Percentiles rank a stretch among this genome's conserved stretches.
Evolutionary conservation across 2,329 filamentous ascomycete species (phyloP).

Genomic region (Colletotrichum paranaense): DNA sequence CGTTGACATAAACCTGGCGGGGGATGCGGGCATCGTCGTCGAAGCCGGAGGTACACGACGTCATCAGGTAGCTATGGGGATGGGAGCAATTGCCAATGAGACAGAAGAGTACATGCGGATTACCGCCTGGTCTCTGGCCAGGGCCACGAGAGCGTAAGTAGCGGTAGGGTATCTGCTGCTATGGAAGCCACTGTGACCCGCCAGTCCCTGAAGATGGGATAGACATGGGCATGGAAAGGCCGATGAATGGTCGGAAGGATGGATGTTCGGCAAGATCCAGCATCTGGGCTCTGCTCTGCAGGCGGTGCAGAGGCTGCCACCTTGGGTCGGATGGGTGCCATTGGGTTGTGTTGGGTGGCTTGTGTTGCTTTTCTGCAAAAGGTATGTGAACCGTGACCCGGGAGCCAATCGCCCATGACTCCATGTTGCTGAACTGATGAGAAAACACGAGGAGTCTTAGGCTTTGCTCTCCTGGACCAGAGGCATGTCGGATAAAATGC

Average conservation of each 20-base stretch:
- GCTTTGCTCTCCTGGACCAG: not conserved
- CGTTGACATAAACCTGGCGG: slow-evolving; percentile 34
- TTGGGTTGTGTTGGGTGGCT: slow-evolving; percentile 7
- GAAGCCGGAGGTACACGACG: slow-evolving; percentile 30
- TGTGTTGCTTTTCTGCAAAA: slow-evolving; percentile 1
- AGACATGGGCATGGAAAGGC: not conserved
- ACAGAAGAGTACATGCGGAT: slow-evolving; percentile 2
- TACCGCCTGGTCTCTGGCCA: slow-evolving; percentile 5
- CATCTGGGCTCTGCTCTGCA: slow-evolving; percentile 27
- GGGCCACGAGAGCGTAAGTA: not conserved
- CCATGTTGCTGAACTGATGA: not conserved
- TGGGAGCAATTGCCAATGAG: slow-evolving; percentile 6
- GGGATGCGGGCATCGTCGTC: slow-evolving; percentile 27
- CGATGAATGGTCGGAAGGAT: slow-evolving; percentile 21
- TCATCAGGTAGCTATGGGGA: slow-evolving; percentile 34
- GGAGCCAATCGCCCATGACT: slow-evolving; percentile 22
- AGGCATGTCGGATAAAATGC: not conserved
- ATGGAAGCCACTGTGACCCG: slow-evolving; percentile 9
- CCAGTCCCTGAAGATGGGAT: slow-evolving; percentile 26
- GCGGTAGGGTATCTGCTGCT: not conserved
- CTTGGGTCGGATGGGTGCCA: slow-evolving; percentile 1
- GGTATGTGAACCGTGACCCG: not conserved
- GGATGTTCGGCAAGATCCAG: slow-evolving; percentile 34
- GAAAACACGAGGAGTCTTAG: not conserved
- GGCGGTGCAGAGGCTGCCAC: slow-evolving; percentile 10